A percentile compares a stretch with the other conserved stretches of the same genome.
phyloP scores from a whole-genome alignment of 148 eudicot species.

The Beta vulgaris region DNA sequence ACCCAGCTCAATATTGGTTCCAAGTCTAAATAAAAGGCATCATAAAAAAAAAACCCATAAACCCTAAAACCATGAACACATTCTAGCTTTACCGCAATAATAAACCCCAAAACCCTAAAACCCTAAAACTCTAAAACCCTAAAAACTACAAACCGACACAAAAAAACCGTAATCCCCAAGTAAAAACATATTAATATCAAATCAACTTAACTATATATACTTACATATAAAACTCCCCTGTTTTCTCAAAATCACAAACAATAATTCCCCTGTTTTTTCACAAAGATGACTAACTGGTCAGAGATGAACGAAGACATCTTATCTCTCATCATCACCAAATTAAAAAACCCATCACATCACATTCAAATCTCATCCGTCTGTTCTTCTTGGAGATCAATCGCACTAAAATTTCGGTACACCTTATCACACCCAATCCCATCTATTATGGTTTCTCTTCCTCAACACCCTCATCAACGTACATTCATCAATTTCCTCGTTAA shows the following conservation, averaged over 20 bases:
- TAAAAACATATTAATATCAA: too few relatives aligned
- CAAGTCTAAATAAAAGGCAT: too few relatives aligned
- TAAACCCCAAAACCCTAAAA: too few relatives aligned
- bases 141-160: too few relatives aligned
- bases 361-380: conserved; percentile 19
- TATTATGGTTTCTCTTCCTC: not conserved
- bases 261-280: conserved; percentile 11
- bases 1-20: too few relatives aligned
- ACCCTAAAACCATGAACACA: too few relatives aligned
- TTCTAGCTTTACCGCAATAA: too few relatives aligned
- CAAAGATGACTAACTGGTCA: conserved; percentile 20
- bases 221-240: conserved; percentile 3
- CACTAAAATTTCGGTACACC: not conserved
- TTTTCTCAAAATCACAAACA: too few relatives aligned
- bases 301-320: conserved; percentile 17
- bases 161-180: not conserved
- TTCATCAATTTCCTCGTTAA: conserved; percentile 10
- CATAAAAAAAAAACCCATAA: too few relatives aligned
- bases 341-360: conserved; percentile 25
- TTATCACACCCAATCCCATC: conserved; percentile 16
- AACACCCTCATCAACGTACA: not conserved
- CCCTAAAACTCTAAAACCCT: too few relatives aligned
- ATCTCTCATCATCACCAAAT: too few relatives aligned
- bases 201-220: too few relatives aligned
- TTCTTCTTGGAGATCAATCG: conserved; percentile 15